Base-by-base conservation (phyloP, 108 stramenopile genomes). In the Fragilaria crotonensis region DNA sequence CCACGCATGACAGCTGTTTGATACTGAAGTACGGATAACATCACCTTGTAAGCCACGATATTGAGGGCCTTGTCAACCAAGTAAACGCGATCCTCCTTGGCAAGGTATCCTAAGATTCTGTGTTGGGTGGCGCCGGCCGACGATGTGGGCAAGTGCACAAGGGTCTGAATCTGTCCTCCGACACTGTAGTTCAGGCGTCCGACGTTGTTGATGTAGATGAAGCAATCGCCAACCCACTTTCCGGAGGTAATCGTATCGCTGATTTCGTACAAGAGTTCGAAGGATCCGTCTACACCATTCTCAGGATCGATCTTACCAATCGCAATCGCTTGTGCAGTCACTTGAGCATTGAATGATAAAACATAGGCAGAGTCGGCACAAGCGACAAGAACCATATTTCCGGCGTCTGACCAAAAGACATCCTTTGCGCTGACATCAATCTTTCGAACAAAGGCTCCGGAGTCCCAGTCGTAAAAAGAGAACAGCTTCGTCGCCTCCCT, bases 221-320 rank as follows among this genome's bases (percentile, higher is more conserved):
- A 97, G 81, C 97, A 97, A 61, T 97, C 98, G 14, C 98, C 98
- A 30, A 98, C 96, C 98, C 98, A 99, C 71, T 95, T 85, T 48
- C 95, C 98, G 41, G 93, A 91, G 22, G 80, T 80, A 66, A 98
- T 90, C 51, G 67, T 89, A 55, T 98, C 95, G 25, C 62, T 67
- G 57, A 97, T 89, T 71, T 97, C 95, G 64, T 85, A 92, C 48
- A 96, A 62, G 52, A 98, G 75, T 45, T 97, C 96, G 57, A 99
- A 98, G 25, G 94, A 82, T 44, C 90, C 96, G 45, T 97, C 96
- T 19, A 99, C 87, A 20, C 98, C 98, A 68, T 92, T 86, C 59
- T 97, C 97, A 5, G 87, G 79, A 62, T 77, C 78, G n/a, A 88
- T 75, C 41, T 81, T 71, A 32, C 95, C 95, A 63, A 79, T 81